Base-by-base conservation (phyloP, 176 grass and related monocot species). In the Saccharum spontaneum region DNA sequence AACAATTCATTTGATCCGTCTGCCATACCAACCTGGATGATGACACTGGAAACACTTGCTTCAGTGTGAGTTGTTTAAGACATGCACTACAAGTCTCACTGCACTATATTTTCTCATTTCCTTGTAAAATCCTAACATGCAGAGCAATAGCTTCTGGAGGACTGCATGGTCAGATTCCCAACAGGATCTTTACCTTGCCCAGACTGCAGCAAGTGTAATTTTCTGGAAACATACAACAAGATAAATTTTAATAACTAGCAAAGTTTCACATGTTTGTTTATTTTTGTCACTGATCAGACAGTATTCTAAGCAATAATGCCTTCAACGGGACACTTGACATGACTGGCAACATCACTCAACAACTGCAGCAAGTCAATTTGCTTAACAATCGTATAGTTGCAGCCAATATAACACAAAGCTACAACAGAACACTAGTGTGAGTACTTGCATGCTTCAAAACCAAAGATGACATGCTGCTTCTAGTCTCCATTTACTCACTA, bases 171-270 rank as follows among this genome's bases (percentile, higher is more conserved):
- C 26, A 57, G 71, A 72, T 94, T 73, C 90, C 95, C 31, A 28
- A 40, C 31, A n/a, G 9, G 1, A 74, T 94, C 80, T 94, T 97
- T 66, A 84, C 82, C 67, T 81, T 89, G 12, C 40, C 95, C 49
- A 40, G 78, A 61, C 79, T 97, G 80, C 88, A 94, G 77, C 90
- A 91, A 97, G 95, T 97, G 95, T 94, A 90, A 91, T 93, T 85
- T 79, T 82, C 59, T 85, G 75, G 64, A 10, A 80, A 81, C 37
- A 61, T 77, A 83, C 59, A 83, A 14, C 26, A 66, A 61, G 36
- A 49, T n/a, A 16, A 50, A 67, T 59, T 81, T 30, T 52, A 74
- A 3, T 36, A 33, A 75, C 24, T 55, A 80, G 36, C 71, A 1
- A 65, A 72, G 12, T 76, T 67, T 91, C 62, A 71, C 30, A 87